A percentile compares a stretch with the other conserved stretches of the same genome.
phyloP scores from a whole-genome alignment of 176 grass and related monocot genomes.

The Tillandsia leiboldiana region DNA sequence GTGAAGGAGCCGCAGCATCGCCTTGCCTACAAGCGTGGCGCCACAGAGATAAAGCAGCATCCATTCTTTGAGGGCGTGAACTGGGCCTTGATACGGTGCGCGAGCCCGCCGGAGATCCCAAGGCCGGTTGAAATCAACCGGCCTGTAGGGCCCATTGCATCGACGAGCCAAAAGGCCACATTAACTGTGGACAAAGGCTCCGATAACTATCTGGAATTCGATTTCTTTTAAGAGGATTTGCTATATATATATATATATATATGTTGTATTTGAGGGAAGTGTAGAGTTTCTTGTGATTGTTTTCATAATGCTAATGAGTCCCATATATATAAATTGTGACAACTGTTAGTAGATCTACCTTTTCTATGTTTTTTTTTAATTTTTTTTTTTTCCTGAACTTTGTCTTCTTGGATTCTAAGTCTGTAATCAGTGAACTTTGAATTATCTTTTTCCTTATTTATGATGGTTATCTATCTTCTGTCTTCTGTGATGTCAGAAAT shows the following conservation, averaged over 20 bases:
- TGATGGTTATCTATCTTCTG: not conserved
- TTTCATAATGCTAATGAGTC: not conserved
- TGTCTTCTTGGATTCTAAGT: not conserved
- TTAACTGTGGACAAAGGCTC: conserved; percentile 39
- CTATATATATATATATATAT: not conserved
- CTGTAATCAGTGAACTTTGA: not conserved
- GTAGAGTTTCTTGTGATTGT: not conserved
- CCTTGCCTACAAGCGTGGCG: conserved; percentile 74
- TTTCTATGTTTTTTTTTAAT: not conserved
- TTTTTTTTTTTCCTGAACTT: not conserved
- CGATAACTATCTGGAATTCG: conserved; percentile 81
- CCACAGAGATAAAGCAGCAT: conserved; percentile 94
- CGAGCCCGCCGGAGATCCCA: conserved; percentile 77
- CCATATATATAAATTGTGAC: not conserved
- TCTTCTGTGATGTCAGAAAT: not conserved
- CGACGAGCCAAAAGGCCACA: conserved; percentile 17
- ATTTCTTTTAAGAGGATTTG: conserved; percentile 82
- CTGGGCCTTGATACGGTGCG: conserved; percentile 93
- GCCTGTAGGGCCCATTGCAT: conserved; percentile 21
- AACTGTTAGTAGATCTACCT: not conserved
- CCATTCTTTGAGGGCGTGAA: conserved; percentile 88
- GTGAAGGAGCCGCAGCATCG: conserved; percentile 90
- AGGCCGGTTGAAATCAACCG: conserved; percentile 53
- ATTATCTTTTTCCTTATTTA: not conserved
- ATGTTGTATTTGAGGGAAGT: not conserved